These are phyloP conservation scores for Cladorrhinum sp. DNA, from an alignment of 2,329 filamentous ascomycete species.

Conservation along the genomic window DNA sequence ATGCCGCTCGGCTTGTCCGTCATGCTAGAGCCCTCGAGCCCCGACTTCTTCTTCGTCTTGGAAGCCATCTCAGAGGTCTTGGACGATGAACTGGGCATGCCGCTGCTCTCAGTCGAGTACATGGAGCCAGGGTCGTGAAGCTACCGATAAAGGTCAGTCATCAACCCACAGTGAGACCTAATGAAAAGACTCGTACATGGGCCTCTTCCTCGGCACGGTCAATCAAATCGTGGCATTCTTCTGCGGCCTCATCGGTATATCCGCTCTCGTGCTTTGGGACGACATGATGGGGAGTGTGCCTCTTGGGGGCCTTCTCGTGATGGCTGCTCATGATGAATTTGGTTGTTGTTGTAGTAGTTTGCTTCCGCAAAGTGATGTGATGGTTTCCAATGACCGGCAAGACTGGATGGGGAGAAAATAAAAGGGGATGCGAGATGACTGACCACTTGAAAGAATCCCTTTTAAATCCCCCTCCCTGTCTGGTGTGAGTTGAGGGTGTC, in stretches of 20 bases:
- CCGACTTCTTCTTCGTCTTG: conserved; percentile 14
- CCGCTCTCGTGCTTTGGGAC: conserved; percentile 21
- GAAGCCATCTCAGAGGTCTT: conserved; percentile 11
- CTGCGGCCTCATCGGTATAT: conserved; percentile 26
- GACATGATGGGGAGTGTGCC: conserved; percentile 18
- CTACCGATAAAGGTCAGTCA: conserved; percentile 1
- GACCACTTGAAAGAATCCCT: neutral
- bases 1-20: too few species aligned
- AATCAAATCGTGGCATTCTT: conserved; percentile 27
- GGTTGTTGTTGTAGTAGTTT: neutral
- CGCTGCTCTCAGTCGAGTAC: conserved; percentile 13
- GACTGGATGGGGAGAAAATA: neutral
- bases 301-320: neutral
- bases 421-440: neutral
- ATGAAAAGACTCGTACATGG: conserved; percentile 16
- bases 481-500: neutral
- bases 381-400: neutral
- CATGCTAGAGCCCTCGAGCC: conserved; percentile 14
- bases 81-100: neutral
- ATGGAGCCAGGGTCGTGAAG: conserved; percentile 25
- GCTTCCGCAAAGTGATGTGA: neutral
- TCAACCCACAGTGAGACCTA: neutral
- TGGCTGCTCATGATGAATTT: conserved; percentile 3
- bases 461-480: neutral
- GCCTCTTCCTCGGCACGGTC: conserved; percentile 27